phyloP scores from a whole-genome alignment of 306 rosid genomes.

The Hylodesmum podocarpum region DNA sequence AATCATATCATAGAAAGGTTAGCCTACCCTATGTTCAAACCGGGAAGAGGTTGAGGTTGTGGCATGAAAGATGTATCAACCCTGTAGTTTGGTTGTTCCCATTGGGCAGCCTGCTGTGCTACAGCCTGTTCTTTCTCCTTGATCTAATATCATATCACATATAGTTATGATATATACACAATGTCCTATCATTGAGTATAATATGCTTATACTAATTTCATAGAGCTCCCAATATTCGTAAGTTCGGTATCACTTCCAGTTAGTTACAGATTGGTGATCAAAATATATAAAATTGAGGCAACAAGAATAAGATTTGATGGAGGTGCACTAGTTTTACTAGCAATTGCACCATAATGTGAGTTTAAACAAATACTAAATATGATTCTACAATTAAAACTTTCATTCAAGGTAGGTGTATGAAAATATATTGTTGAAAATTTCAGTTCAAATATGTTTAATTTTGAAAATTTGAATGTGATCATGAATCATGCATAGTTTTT shows the following conservation, averaged over 20 bases:
- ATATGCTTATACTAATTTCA: not conserved
- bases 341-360: not conserved
- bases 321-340: not conserved
- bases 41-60: slow-evolving; percentile 55
- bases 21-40: slow-evolving; percentile 70
- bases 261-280: not conserved
- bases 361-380: not conserved
- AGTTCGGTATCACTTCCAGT: not conserved
- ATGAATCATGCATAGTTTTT: not conserved
- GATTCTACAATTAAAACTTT: not conserved
- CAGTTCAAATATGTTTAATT: not conserved
- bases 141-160: slow-evolving; percentile 49
- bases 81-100: slow-evolving; percentile 61
- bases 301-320: too few relatives aligned
- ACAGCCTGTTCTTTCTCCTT: slow-evolving; percentile 66
- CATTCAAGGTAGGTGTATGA: not conserved
- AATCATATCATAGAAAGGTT: not conserved
- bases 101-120: slow-evolving; percentile 41
- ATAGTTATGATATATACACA: not conserved
- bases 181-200: not conserved
- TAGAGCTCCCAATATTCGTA: not conserved
- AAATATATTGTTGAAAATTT: not conserved
- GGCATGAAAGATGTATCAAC: slow-evolving; percentile 46
- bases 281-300: not conserved
- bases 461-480: not conserved